phyloP scores from a whole-genome alignment of 257 asterid genomes.

The Scutellaria galericulata region DNA sequence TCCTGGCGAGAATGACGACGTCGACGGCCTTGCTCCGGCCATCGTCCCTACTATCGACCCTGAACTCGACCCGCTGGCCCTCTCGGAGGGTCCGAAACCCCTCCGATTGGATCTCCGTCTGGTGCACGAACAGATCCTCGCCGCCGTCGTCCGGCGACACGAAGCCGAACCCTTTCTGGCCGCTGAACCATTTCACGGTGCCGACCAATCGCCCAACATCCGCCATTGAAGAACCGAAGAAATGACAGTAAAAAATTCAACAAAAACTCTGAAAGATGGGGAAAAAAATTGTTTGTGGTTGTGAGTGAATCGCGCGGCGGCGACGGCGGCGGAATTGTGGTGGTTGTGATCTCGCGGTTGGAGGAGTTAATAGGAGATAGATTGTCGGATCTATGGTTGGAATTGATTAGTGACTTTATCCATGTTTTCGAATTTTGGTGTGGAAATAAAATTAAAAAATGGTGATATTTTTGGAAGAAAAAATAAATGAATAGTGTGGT shows the following conservation, averaged over 20 bases:
- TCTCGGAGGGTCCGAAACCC: slow-evolving; percentile 62
- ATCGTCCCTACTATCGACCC: slow-evolving; percentile 47
- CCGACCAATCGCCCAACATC: slow-evolving; percentile 43
- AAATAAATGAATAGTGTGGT: too few species aligned
- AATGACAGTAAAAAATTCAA: not conserved
- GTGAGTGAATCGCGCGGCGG: not conserved
- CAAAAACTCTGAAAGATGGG: not conserved
- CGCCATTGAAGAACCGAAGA: slow-evolving; percentile 39
- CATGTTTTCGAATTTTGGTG: not conserved
- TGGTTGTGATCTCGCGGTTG: slow-evolving; percentile 22
- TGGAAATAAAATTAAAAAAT: not conserved
- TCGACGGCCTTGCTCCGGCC: slow-evolving; percentile 54
- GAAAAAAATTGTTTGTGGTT: too few species aligned
- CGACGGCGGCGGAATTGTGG: slow-evolving; percentile 28
- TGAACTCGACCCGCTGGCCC: slow-evolving; percentile 58
- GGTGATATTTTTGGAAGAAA: not conserved
- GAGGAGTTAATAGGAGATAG: slow-evolving; percentile 36
- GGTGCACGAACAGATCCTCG: slow-evolving; percentile 62
- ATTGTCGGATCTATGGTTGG: slow-evolving; percentile 42
- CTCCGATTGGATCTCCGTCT: slow-evolving; percentile 54
- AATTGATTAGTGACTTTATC: slow-evolving; percentile 41
- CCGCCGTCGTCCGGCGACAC: slow-evolving; percentile 55
- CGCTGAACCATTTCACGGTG: slow-evolving; percentile 65
- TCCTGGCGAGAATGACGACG: slow-evolving; percentile 44
- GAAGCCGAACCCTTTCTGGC: slow-evolving; percentile 60